Base-by-base conservation (phyloP, 139 green algal genomes). In the Picochlorum sp. region DNA sequence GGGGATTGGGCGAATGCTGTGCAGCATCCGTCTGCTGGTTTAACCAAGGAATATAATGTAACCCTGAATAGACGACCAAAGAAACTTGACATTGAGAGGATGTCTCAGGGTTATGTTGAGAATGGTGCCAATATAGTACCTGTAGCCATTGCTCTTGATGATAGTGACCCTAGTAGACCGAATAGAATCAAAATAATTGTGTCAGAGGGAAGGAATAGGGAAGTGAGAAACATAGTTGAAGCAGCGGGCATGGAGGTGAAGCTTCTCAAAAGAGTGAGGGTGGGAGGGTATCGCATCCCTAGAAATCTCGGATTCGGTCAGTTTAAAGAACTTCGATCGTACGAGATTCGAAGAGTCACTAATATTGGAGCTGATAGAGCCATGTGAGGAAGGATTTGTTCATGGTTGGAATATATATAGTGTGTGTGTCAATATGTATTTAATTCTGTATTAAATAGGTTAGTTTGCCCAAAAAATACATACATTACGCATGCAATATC, bases 1-100 rank as follows among this genome's bases (percentile, higher is more conserved):
- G 91, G 91, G 56, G 61, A 74, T 20, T 94, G 86, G 86, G 83
- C 86, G 3, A 68, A 93, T 28, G 60, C 64, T 28, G 68, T 89
- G 4, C 50, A 61, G 50, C 82, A 89, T 57, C 82, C 82, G 6
- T 78, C 64, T 9, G 50, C 29, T 2, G 77, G 69, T 22, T 18
- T 89, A 4, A 75, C 65, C 3, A 87, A 88, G 55, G 84, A 91
- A 61, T 94, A 94, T 60, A 35, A 83, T 9, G 78, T 88, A n/a
- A 79, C 75, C 9, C 51, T 80, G 16, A 47, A 75, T 35, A 50
- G 56, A 39, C 28, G 36, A 2, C 64, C 79, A 13, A 78, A 35
- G 2, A 50, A 51, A 4, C 14, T 33, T 33, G 67, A 90, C 37
- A 57, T 89, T 49, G 57, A 76, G 24, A 32, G 18, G 7, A 61